Percentiles rank a stretch among this genome's conserved stretches.
These are phyloP conservation scores for Metschnikowia chrysomelidarum DNA, from an alignment of 805 yeast species.

Conservation along the genomic window DNA sequence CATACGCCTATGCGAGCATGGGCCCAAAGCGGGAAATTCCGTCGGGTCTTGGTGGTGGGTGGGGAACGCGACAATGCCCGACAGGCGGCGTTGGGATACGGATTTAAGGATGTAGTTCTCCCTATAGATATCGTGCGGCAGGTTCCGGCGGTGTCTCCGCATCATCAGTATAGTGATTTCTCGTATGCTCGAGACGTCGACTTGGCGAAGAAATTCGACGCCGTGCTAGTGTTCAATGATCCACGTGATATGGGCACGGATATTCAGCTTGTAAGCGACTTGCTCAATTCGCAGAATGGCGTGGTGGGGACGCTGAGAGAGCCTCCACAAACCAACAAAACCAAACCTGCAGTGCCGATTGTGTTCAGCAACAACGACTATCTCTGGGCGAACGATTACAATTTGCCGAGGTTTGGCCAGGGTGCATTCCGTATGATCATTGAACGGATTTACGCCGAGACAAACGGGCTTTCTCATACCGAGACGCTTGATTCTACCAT, in stretches of 20 bases:
- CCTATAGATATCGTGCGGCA: conserved; percentile 69
- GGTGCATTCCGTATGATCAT: conserved; percentile 75
- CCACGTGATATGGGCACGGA: conserved; percentile 89
- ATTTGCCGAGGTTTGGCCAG: conserved; percentile 81
- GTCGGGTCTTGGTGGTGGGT: conserved; percentile 80
- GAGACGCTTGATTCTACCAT: conserved; percentile 49
- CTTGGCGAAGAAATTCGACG: conserved; percentile 54
- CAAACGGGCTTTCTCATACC: conserved; percentile 42
- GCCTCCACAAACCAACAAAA: conserved; percentile 9
- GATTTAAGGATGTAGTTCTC: conserved; percentile 71
- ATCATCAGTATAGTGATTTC: conserved; percentile 50
- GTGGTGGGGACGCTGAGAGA: conserved; percentile 57
- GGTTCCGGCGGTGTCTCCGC: conserved; percentile 64
- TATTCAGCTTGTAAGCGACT: conserved; percentile 70
- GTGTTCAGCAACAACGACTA: conserved; percentile 82
- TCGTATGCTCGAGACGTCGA: conserved; percentile 36
- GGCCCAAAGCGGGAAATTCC: conserved; percentile 42
- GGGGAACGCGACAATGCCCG: conserved; percentile 71
- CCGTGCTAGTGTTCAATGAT: conserved; percentile 80
- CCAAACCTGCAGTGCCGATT: conserved; percentile 61
- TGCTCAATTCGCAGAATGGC: conserved; percentile 64
- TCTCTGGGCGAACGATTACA: conserved; percentile 83
- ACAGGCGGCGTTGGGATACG: conserved; percentile 70
- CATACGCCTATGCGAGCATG: conserved; percentile 82
- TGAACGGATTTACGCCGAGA: conserved; percentile 55